phyloP scores from a whole-genome alignment of 768 basidiomycete species.

The Mrakia gelida region DNA sequence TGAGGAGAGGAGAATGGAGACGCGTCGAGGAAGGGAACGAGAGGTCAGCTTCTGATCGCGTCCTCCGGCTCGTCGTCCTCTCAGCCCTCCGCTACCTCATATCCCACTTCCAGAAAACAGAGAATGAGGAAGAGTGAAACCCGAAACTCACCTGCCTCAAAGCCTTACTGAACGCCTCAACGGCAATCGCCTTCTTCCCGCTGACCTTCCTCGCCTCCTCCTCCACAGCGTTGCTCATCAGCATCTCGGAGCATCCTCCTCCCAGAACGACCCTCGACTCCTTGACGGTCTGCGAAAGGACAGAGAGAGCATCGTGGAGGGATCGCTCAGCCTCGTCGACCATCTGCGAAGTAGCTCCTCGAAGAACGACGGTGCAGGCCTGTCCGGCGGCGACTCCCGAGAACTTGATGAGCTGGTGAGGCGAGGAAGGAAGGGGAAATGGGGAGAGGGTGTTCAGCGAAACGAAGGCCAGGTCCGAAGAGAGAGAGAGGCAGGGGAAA shows the following conservation, averaged over 20 bases:
- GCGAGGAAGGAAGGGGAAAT: background rate
- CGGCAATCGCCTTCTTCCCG: constrained; percentile 94
- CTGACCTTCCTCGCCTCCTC: constrained; percentile 75
- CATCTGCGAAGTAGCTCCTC: constrained; percentile 98
- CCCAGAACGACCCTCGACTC: constrained; percentile 92
- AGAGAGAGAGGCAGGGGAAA: background rate
- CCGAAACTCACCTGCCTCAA: constrained; percentile 56
- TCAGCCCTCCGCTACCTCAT: background rate
- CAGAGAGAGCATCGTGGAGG: constrained; percentile 92
- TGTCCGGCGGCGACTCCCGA: constrained; percentile 96
- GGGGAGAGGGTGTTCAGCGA: too few species aligned
- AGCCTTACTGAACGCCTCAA: constrained; percentile 83
- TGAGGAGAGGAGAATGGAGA: constrained; percentile 38
- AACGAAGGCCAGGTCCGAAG: background rate
- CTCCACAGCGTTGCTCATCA: constrained; percentile 92
- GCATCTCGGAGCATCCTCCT: constrained; percentile 96
- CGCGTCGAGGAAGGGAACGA: background rate
- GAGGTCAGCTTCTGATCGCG: background rate
- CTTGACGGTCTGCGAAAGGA: constrained; percentile 94
- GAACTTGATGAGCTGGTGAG: constrained; percentile 99
- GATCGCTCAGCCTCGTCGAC: constrained; percentile 98
- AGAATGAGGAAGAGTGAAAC: too few species aligned
- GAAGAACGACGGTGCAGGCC: constrained; percentile 95
- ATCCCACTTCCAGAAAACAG: too few species aligned
- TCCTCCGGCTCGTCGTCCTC: background rate